Conservation (phyloP, 345 rosid species). For the Citrus inodora region DNA sequence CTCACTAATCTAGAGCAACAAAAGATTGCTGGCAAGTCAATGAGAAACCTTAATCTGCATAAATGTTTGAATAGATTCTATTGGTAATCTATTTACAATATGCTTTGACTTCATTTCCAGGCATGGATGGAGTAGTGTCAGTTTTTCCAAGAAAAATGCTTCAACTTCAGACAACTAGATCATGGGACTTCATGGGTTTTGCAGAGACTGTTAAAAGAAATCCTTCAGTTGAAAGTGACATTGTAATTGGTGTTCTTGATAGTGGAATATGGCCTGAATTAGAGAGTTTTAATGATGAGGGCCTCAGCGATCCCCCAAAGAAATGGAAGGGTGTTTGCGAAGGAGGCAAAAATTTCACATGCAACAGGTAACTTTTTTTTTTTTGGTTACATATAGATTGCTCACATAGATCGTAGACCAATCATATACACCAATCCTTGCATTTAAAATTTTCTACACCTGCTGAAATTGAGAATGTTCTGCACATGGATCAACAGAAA, state of each 20-base stretch:
- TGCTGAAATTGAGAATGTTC: too few relatives aligned
- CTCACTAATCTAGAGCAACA: slow-evolving; percentile 34
- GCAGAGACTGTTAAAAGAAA: neutral
- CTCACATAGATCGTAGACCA: neutral
- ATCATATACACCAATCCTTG: neutral
- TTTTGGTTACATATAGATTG: neutral
- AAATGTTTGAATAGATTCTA: neutral
- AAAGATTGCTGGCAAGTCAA: slow-evolving; percentile 26
- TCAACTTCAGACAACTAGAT: slow-evolving; percentile 36
- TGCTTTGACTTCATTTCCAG: neutral
- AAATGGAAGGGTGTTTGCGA: slow-evolving; percentile 46
- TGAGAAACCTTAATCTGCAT: neutral
- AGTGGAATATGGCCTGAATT: slow-evolving; percentile 46
- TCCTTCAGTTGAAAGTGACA: slow-evolving; percentile 14
- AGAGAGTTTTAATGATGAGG: slow-evolving; percentile 35
- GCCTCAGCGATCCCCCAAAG: slow-evolving; percentile 40
- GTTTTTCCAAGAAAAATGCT: slow-evolving; percentile 26
- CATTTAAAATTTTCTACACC: neutral
- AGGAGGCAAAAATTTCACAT: slow-evolving; percentile 38
- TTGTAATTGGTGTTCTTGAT: slow-evolving; percentile 33
- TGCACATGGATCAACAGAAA: slow-evolving; percentile 22
- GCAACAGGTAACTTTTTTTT: slow-evolving; percentile 38
- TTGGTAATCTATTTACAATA: neutral
- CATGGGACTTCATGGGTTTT: slow-evolving; percentile 48
- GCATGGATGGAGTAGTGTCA: slow-evolving; percentile 26